phyloP scores from a whole-genome alignment of 768 basidiomycete species.

The Mrakia hoshinonis region DNA sequence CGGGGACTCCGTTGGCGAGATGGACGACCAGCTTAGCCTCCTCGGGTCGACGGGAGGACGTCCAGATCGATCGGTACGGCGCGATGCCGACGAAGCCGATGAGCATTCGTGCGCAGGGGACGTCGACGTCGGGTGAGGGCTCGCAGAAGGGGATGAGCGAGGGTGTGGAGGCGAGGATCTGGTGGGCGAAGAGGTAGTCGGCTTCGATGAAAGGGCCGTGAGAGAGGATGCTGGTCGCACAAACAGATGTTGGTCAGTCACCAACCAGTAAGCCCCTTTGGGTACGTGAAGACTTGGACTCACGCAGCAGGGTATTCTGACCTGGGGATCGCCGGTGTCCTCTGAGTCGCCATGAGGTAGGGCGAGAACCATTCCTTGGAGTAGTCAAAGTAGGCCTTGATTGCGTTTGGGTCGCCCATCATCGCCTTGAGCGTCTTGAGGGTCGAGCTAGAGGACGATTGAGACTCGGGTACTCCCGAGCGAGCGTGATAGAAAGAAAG shows the following conservation, averaged over 20 bases:
- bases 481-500: background rate
- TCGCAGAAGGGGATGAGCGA: background rate
- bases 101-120: background rate
- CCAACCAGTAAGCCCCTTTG: background rate
- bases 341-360: background rate
- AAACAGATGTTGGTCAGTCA: too few species aligned
- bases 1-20: conserved; percentile 5
- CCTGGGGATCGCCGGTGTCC: background rate
- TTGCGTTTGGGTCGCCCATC: background rate
- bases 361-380: background rate
- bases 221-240: too few species aligned
- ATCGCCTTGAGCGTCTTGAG: background rate
- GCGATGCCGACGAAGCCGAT: background rate
- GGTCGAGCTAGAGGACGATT: background rate
- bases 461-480: background rate
- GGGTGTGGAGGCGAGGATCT: background rate
- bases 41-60: background rate
- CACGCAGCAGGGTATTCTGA: background rate
- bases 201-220: conserved; percentile 1
- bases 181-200: background rate
- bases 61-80: background rate
- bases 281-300: background rate
- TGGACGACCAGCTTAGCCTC: background rate
- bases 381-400: conserved; percentile 1
- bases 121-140: background rate